These are phyloP conservation scores for Auricularia auricula-judae DNA, from an alignment of 768 basidiomycete genomes.

Conservation along the genomic window DNA sequence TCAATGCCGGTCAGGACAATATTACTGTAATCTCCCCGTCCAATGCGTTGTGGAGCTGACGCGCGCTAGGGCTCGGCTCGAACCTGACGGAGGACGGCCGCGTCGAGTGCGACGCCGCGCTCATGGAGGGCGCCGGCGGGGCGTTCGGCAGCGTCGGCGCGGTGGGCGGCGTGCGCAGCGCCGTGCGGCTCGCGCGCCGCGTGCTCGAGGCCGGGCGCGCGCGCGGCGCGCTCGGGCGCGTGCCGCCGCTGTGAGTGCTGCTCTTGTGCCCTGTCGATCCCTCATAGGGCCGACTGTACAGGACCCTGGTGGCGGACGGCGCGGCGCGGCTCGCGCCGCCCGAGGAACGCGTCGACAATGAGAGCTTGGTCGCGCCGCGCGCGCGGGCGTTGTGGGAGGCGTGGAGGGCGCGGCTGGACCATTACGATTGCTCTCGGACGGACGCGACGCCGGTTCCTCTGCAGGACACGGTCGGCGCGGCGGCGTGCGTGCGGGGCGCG, in stretches of 20 bases:
- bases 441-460: too few species aligned
- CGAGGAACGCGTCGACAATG: slow-evolving; percentile 27
- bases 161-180: slow-evolving; percentile 54
- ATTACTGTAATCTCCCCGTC: too few species aligned
- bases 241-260: slow-evolving; percentile 52
- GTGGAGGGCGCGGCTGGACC: slow-evolving; percentile 43
- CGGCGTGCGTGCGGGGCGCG: slow-evolving; percentile 33
- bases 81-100: slow-evolving; percentile 64
- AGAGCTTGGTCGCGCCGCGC: slow-evolving; percentile 37
- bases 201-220: slow-evolving; percentile 42
- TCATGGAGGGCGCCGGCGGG: slow-evolving; percentile 36
- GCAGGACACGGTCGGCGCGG: slow-evolving; percentile 79
- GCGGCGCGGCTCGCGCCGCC: slow-evolving; percentile 43
- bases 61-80: slow-evolving; percentile 52
- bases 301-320: slow-evolving; percentile 51
- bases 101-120: slow-evolving; percentile 74
- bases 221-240: slow-evolving; percentile 43
- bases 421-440: too few species aligned
- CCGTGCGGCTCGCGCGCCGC: slow-evolving; percentile 47
- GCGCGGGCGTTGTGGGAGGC: slow-evolving; percentile 44
- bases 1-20: slow-evolving; percentile 52
- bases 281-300: slow-evolving; percentile 14
- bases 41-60: not conserved
- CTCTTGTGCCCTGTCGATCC: not conserved
- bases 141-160: slow-evolving; percentile 71